Evolutionary conservation across 306 rosid genomes (phyloP), one percentile per base, ranked within the genome.

Genomic region (Lathyrus sativus): DNA sequence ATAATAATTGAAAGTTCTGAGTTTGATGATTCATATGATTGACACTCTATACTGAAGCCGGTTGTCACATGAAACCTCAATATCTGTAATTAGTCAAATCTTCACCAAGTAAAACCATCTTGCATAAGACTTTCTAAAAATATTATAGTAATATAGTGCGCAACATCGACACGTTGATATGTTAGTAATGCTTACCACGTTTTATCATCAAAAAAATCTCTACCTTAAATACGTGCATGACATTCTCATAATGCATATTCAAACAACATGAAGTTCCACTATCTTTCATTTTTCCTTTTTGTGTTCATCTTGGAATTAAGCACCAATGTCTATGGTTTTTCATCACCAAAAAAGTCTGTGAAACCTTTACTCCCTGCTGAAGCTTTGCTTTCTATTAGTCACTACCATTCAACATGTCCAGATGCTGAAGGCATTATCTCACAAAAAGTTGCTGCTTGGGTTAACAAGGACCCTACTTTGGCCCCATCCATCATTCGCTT

Each of bases 401-500:
- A 86, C 79, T 92, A 88, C 50, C 68, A 57, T 0, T 62, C 22
- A 33, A 76, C 88, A 57, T 89, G 98, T 35, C 88, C 91, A 0
- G 71, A 79, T n/a, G 96, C 91, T 7, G 96, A 92, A 75, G 77
- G 75, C 67, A 86, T 92, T 49, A 88, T 92, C 71, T 85, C 80
- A 38, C 80, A 79, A 11, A 85, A 61, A 63, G 84, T 86, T 11
- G 57, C 73, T 59, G 83, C 90, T 51, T 89, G 96, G 96, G 39
- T 83, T 67, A 18, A 80, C 19, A 85, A 80, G 38, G 96, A 92
- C 63, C 77, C 74, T 33, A 87, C 96, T 3, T 76, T 88, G 80
- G 96, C 93, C 51, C 81, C 96, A 31, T 58, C 87, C 62, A 76
- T 92, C 65, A 85, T 89, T 50, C 93, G 93, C 53, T 68, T 92